Base-by-base conservation (phyloP, 2,329 filamentous ascomycete genomes). In the Xylariaceae sp. region DNA sequence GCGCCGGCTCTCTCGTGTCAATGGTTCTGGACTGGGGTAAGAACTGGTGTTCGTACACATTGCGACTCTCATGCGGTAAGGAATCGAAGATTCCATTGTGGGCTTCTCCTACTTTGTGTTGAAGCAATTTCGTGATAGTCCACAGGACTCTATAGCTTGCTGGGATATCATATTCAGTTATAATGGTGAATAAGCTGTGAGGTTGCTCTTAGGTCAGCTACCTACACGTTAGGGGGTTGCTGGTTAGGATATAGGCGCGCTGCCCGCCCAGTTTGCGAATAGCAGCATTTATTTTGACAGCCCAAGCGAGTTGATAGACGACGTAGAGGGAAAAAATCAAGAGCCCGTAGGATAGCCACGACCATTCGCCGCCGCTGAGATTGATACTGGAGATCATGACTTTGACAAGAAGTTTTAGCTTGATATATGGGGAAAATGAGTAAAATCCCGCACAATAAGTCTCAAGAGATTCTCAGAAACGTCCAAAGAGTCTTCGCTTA, bases 1-100 rank as follows among this genome's bases (percentile, higher is more conserved):
- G 85, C 45, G 79, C 77, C 0, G 81, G 79, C 33, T 86, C 82
- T 16, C 71, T 67, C 0, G 81, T 84, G 17, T 62, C 57, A 5
- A 64, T 53, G 17, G 45, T 54, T 33, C 62, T 47, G 2, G 43
- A 44, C n/a, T 39, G n/a, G 3, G 60, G 60, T 14, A 43, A 31
- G 12, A 48, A 34, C 24, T 58, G 59, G 19, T 49, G 33, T 26
- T 64, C 62, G 26, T 49, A 62, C 5, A 33, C 39, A 48, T 64
- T 31, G 3, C 49, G 50, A 31, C 53, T 56, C 21, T 52, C 48
- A 2, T 34, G 33, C 12, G 51, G 45, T 16, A 55, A 33, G 6
- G 39, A 50, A 12, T 64, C 24, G 23, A 56, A 55, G 12, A 56
- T 26, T 19, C 44, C 50, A 28, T 44, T 24, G 6, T 58, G 21